Base-by-base conservation (phyloP, 768 basidiomycete genomes). In the Pleurotus cornucopiae region DNA sequence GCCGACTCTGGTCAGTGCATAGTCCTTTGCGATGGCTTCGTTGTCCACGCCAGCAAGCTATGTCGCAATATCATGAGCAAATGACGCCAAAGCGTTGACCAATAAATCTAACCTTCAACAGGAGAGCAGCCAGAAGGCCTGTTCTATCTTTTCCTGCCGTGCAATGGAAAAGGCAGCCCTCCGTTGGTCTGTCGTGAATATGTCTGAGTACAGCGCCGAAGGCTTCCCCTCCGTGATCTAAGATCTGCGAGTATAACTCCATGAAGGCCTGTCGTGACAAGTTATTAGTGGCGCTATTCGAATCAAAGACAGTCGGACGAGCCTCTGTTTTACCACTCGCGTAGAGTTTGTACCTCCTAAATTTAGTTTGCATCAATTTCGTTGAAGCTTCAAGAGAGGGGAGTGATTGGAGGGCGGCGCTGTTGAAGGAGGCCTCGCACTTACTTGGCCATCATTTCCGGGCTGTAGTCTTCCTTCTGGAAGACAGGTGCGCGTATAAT, bases 71-170 rank as follows among this genome's bases (percentile, higher is more conserved):
- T 48, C 18, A 11, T 39, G 14, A 43, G 46, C 56, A 51, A 47
- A 48, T n/a, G 25, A 49, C 40, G 26, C 20, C 7, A 49, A 34
- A 34, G 20, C 38, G n/a, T 55, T 23, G 25, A 18, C 12, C 44
- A 26, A 9, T 12, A 26, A n/a, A 37, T 41, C 69, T 26, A 64
- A 90, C 89, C 69, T 84, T 83, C 21, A 92, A 72, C 11, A 91
- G 63, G 26, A 92, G 75, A 5, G 89, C 89, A 12, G 88, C 87
- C 38, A 87, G 69, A 20, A 92, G 71, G 13, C 89, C 91, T 1
- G 91, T 92, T 62, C 91, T 74, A 69, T 93, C 90, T 67, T 92
- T 93, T 2, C 91, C 91, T 23, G 89, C 91, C 2, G 91, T 91
- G 61, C 91, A 93, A 62, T 92, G 89, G 61, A 92, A 88, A 23